phyloP scores from a whole-genome alignment of 2,329 filamentous ascomycete genomes.

The Ophiostoma angusticollis region DNA sequence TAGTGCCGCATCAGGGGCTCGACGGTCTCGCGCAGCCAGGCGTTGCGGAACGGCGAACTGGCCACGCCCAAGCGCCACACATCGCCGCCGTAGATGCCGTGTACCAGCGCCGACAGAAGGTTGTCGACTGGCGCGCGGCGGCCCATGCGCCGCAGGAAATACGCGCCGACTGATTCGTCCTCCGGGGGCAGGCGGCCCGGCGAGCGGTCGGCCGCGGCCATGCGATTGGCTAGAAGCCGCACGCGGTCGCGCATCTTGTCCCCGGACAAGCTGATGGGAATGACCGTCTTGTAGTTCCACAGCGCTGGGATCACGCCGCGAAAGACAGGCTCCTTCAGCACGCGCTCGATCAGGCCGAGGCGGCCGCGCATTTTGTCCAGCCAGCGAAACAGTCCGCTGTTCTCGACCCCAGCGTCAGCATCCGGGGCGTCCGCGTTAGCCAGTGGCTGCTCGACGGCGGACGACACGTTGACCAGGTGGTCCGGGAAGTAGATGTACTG shows the following conservation, averaged over 20 bases:
- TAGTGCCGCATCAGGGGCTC: background rate
- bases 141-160: conserved; percentile 41
- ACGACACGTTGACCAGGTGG: conserved; percentile 49
- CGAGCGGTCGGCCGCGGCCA: conserved; percentile 13
- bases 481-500: conserved; percentile 86
- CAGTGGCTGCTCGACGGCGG: conserved; percentile 7
- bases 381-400: background rate
- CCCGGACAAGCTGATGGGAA: no score
- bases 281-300: background rate
- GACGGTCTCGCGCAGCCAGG: conserved; percentile 8
- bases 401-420: no score
- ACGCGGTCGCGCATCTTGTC: no score
- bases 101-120: conserved; percentile 59
- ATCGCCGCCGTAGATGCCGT: conserved; percentile 90
- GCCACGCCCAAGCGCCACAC: conserved; percentile 61
- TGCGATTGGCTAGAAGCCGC: no score
- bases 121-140: conserved; percentile 52
- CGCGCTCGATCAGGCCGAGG: conserved; percentile 5
- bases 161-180: conserved; percentile 64
- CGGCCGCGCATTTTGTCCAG: background rate
- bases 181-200: conserved; percentile 32
- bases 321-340: conserved; percentile 44
- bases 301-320: conserved; percentile 21
- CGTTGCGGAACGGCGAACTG: conserved; percentile 11
- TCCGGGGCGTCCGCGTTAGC: background rate